Evolutionary conservation across 164 flowering plant species (phyloP).

Genomic region (Protea cynaroides): DNA sequence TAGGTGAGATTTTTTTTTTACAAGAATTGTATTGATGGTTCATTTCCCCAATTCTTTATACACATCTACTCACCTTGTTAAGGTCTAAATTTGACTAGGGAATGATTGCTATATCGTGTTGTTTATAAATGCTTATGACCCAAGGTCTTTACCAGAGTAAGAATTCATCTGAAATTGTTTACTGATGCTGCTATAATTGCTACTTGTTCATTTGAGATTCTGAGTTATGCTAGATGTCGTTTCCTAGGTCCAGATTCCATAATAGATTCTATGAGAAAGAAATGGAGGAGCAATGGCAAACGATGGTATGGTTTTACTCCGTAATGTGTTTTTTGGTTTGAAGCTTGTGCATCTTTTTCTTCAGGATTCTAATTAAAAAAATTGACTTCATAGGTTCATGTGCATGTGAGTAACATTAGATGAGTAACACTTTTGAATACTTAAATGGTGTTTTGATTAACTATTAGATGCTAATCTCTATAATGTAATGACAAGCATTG

Average conservation of each 20-base stretch:
- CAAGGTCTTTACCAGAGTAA: slow-evolving; percentile 76
- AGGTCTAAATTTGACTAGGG: slow-evolving; percentile 27
- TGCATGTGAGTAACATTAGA: not conserved
- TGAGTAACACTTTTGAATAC: not conserved
- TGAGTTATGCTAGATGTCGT: slow-evolving; percentile 47
- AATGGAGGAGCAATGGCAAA: slow-evolving; percentile 53
- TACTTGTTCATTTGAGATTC: not conserved
- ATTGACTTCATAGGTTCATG: not conserved
- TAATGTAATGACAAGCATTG: not conserved
- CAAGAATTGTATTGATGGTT: not conserved
- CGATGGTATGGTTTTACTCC: slow-evolving; percentile 38
- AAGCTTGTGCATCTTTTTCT: not conserved
- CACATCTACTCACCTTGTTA: not conserved
- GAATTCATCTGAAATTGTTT: slow-evolving; percentile 11
- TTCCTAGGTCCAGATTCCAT: slow-evolving; percentile 56
- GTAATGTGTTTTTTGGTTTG: not conserved
- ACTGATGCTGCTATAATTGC: not conserved
- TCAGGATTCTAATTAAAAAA: not conserved
- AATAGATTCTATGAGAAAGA: slow-evolving; percentile 36
- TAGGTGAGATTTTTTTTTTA: slow-evolving; percentile 31
- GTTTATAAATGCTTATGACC: slow-evolving; percentile 37
- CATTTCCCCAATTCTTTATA: not conserved
- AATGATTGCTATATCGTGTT: slow-evolving; percentile 47
- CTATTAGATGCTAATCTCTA: not conserved
- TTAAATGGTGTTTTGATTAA: not conserved